Percentiles rank a stretch among this genome's conserved stretches.
Evolutionary conservation across 2,329 filamentous ascomycete genomes (phyloP).

Genomic region (Magnaporthiopsis rhizophila): DNA sequence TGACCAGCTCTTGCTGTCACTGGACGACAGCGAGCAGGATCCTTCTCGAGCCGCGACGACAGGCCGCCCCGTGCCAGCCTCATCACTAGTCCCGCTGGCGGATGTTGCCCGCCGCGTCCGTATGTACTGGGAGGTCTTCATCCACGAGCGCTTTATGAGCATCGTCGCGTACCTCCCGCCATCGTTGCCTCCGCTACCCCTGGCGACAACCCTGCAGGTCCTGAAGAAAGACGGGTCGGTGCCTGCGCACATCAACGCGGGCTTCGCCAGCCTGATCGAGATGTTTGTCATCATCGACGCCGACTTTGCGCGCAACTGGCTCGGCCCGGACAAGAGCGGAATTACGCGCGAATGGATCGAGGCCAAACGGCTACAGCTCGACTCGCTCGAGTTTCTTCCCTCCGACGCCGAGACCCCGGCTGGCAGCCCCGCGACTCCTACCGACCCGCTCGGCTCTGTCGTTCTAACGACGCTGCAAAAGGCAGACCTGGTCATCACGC

Average conservation of each 20-base stretch:
- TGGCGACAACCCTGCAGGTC: background rate
- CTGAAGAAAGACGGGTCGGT: conserved; percentile 22
- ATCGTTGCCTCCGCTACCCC: conserved; percentile 22
- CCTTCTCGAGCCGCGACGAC: background rate
- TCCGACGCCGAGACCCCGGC: conserved; percentile 16
- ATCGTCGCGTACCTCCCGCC: conserved; percentile 39
- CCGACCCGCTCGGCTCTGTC: conserved; percentile 7
- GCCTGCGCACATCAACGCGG: conserved; percentile 26
- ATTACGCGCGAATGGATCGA: conserved; percentile 32
- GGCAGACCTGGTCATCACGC: conserved; percentile 31
- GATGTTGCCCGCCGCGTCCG: conserved; percentile 31
- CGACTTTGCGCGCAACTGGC: conserved; percentile 29
- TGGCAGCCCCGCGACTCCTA: conserved; percentile 9
- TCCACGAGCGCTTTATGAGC: conserved; percentile 48
- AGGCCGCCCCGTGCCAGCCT: background rate
- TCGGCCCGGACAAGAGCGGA: conserved; percentile 10
- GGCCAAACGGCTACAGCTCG: conserved; percentile 30
- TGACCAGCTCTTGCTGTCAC: conserved; percentile 26
- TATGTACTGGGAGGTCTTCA: conserved; percentile 47
- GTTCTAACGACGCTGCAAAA: conserved; percentile 30
- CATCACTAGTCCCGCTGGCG: background rate
- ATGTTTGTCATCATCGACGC: conserved; percentile 31
- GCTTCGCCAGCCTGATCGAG: conserved; percentile 28
- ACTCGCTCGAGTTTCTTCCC: conserved; percentile 23
- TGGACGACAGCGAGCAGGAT: background rate